Conservation (phyloP, 495 filamentous ascomycete species). For the Hyaloscypha hepaticicola region DNA sequence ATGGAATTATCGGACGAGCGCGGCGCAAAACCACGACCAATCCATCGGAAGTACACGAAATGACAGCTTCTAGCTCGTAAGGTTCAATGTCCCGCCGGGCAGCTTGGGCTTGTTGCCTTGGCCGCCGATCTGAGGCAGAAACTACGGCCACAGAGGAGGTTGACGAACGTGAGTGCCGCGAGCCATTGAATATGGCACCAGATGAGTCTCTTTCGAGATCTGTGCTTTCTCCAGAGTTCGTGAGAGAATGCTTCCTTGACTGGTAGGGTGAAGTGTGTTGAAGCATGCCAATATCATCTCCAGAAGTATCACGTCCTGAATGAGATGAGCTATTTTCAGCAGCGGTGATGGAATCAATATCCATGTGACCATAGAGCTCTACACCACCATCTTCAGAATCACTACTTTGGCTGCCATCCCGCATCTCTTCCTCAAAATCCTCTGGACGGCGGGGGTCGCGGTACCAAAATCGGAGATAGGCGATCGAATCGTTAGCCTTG, state of each 20-base stretch:
- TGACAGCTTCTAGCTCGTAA: slow-evolving; percentile 80
- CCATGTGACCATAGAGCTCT: slow-evolving; percentile 33
- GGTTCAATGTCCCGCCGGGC: slow-evolving; percentile 26
- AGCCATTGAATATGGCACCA: slow-evolving; percentile 17
- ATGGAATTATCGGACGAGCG: slow-evolving; percentile 68
- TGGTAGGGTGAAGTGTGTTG: background rate
- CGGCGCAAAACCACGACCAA: slow-evolving; percentile 80
- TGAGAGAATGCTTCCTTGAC: background rate
- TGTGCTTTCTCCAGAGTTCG: slow-evolving; percentile 19
- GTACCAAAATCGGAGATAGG: slow-evolving; percentile 88
- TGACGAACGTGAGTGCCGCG: slow-evolving; percentile 13
- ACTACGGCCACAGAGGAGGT: slow-evolving; percentile 14
- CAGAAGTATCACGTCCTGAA: background rate
- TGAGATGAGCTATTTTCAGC: background rate
- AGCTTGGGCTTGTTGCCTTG: background rate
- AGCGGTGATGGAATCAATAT: slow-evolving; percentile 33
- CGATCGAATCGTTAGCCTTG: slow-evolving; percentile 91
- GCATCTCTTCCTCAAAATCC: slow-evolving; percentile 33
- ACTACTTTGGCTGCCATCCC: slow-evolving; percentile 26
- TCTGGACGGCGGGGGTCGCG: slow-evolving; percentile 62
- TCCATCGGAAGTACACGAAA: slow-evolving; percentile 88
- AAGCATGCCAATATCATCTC: background rate
- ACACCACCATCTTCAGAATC: slow-evolving; percentile 33
- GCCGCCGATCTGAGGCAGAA: background rate
- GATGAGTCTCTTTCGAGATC: slow-evolving; percentile 22